Conservation (phyloP, 2,329 filamentous ascomycete genomes). For the Sporothrix curviconia region DNA sequence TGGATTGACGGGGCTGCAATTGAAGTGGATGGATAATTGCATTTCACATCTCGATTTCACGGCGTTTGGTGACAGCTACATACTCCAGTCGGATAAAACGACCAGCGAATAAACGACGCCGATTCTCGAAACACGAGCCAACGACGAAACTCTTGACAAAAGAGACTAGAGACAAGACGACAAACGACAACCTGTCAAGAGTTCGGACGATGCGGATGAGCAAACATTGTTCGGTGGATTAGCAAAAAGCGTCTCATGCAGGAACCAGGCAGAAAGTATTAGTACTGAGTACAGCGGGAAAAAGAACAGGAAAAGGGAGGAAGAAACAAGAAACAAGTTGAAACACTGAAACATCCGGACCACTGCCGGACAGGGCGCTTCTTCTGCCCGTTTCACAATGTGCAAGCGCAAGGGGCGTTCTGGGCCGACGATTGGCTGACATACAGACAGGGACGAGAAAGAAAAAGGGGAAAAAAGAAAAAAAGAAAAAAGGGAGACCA, state of each 20-base stretch:
- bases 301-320: background rate
- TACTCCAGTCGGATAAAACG: background rate
- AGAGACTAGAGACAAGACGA: background rate
- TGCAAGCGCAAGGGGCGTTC: background rate
- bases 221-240: no score
- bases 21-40: no score
- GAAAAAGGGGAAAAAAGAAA: no score
- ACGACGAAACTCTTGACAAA: background rate
- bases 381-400: conserved; percentile 11
- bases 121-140: background rate
- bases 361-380: background rate
- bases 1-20: no score
- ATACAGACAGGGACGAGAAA: background rate
- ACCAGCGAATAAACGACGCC: background rate
- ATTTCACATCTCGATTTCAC: no score
- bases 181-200: background rate
- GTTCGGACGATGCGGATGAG: conserved; percentile 6
- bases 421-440: background rate
- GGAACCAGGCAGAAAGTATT: background rate
- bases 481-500: no score
- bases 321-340: conserved; percentile 8
- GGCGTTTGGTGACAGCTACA: background rate
- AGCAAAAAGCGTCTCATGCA: background rate
- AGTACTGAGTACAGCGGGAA: background rate
- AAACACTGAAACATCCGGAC: conserved; percentile 7